Evolutionary conservation across 768 basidiomycete genomes (phyloP), one percentile per base, ranked within the genome.

Genomic region (Rubroboletus pulcherrimus): DNA sequence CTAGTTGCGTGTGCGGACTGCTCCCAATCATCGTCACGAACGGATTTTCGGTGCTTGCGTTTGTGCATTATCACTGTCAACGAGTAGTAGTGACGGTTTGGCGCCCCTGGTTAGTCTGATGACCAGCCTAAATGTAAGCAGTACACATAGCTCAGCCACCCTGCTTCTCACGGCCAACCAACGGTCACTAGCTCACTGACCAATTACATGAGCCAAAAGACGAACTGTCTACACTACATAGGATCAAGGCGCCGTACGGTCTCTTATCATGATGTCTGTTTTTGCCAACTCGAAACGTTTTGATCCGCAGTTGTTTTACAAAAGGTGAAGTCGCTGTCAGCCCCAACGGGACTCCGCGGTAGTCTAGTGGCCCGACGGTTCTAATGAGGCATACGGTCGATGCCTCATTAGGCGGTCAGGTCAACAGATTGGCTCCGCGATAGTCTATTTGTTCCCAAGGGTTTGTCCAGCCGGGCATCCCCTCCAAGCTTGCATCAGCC

Each of bases 41-140:
- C 12, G 29, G 55, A 42, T 37, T 56, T 63, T 21, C 58, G 54
- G 19, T 65, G 58, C 41, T 70, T 68, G 53, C 68, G 66, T 54
- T 70, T 70, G 61, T 63, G 53, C 67, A 68, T 64, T 29, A 24
- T 17, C 21, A 19, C 26, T 24, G 17, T 26, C 11, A 49, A 38
- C 7, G 21, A 35, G 6, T 19, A 11, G 26, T 8, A 11, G 26
- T 14, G 19, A 38, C 5, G 8, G 26, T 12, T 37, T 12, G 15
- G 21, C 21, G 21, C 21, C 21, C 21, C 21, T 21, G 21, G n/a
- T 21, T 12, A 21, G 40, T 21, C 19, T 41, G 11, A 24, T 14
- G 21, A 24, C 10, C 39, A 6, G 6, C 39, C n/a, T 40, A 21
- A 21, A 21, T 21, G 21, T 21, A 21, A 26, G 26, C 26, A 26